Evolutionary conservation across 768 basidiomycete species (phyloP), one percentile per base, ranked within the genome.

Genomic region (Hygrophorus pudorinus): DNA sequence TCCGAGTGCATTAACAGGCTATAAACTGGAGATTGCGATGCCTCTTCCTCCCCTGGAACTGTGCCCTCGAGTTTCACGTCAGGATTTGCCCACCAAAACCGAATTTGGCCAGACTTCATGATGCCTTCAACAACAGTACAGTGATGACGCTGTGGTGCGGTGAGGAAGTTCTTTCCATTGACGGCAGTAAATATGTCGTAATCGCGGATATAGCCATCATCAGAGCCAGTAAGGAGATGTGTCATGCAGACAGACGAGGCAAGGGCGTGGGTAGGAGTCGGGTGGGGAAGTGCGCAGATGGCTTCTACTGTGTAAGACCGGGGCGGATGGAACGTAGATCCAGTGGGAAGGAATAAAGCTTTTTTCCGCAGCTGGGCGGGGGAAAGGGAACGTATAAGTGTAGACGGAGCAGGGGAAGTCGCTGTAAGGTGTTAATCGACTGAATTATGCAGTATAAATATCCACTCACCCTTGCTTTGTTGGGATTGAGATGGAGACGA

Each of bases 1-100:
- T 98, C 92, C 2, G 84, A 82, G 44, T 98, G 92, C 70, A 92
- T 81, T 7, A 79, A 79, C 57, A 99, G 70, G 56, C 90, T 93
- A 61, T 92, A 90, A 13, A 96, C 89, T 8, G 94, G 82, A 16
- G 79, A 75, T 36, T 77, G 59, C 16, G 68, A 53, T 16, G 66
- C 52, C 31, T 81, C 79, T 16, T 78, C 76, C 18, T 72, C 72
- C 43, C 60, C 61, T 17, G 60, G 52, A 27, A 53, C 47, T 18
- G 50, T 46, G 35, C 59, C 56, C 45, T 51, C 45, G 17, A 49
- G 50, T 55, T 41, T 54, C 53, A 58, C 61, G 32, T 56, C 50
- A 9, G 77, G 75, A 57, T 91, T 92, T 63, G 85, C 87, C 90
- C 89, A 97, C 90, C 93, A 97, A 44, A 69, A 87, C 31, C 82